Conservation (phyloP, 257 asterid genomes). For the Thymus mandschuricus region DNA sequence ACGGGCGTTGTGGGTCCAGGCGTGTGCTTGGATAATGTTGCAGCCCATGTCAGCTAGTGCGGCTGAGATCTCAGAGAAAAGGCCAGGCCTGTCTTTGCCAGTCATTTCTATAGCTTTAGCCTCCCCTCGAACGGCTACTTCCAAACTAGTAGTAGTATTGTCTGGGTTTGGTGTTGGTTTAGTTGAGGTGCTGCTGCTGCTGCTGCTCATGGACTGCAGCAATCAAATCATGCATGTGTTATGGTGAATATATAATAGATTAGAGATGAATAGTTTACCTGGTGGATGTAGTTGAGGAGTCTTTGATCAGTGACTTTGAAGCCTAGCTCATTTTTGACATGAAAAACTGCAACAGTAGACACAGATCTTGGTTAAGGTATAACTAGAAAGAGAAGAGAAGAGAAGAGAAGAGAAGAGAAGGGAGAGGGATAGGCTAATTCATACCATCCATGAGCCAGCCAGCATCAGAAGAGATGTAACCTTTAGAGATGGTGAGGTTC, state of each 20-base stretch:
- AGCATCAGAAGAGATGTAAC: slow-evolving; percentile 79
- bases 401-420: background rate
- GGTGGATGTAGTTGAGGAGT: slow-evolving; percentile 62
- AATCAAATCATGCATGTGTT: too few species aligned
- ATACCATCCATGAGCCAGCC: slow-evolving; percentile 90
- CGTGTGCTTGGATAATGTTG: slow-evolving; percentile 72
- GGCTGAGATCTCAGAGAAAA: slow-evolving; percentile 84
- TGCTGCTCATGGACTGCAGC: slow-evolving; percentile 48
- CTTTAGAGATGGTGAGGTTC: slow-evolving; percentile 71
- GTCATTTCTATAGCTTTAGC: slow-evolving; percentile 71
- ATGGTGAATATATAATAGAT: too few species aligned
- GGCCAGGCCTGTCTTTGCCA: slow-evolving; percentile 76
- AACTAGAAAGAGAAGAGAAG: background rate
- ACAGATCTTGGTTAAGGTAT: too few species aligned
- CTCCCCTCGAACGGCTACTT: slow-evolving; percentile 29
- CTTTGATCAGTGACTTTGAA: slow-evolving; percentile 65
- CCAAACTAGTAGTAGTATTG: slow-evolving; percentile 19
- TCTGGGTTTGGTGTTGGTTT: background rate
- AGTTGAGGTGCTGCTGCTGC: background rate
- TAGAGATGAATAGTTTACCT: slow-evolving; percentile 39
- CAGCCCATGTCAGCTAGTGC: slow-evolving; percentile 73
- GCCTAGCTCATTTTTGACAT: slow-evolving; percentile 68
- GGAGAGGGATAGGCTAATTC: background rate
- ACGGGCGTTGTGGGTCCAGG: slow-evolving; percentile 78
- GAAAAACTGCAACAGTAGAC: slow-evolving; percentile 58